Percentiles rank a stretch among this genome's conserved stretches.
phyloP scores from a whole-genome alignment of 352 stramenopile species.

The Phytopythium helicoides region DNA sequence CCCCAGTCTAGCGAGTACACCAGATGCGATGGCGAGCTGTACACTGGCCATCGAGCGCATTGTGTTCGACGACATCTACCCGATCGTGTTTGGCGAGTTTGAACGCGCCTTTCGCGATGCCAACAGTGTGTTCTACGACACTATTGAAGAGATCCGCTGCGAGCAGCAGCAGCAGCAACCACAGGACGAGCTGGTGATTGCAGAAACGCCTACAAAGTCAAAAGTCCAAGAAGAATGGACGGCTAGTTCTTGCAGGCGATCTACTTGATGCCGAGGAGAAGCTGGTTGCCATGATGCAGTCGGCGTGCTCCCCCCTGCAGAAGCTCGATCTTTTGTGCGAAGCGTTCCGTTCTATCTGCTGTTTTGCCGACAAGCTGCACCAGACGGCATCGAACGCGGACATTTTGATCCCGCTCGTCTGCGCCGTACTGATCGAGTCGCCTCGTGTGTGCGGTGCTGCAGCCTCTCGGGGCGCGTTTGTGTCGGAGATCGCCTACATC shows the following conservation, averaged over 20 bases:
- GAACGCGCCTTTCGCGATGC: constrained; percentile 39
- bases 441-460: constrained; percentile 14
- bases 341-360: constrained; percentile 61
- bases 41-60: constrained; percentile 59
- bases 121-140: constrained; percentile 42
- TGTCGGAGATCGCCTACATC: constrained; percentile 71
- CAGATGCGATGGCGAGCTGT: constrained; percentile 42
- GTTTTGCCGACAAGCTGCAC: constrained; percentile 62
- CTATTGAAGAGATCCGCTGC: constrained; percentile 43
- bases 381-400: constrained; percentile 62
- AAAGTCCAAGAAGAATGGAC: constrained; percentile 2
- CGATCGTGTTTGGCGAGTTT: constrained; percentile 54
- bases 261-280: constrained; percentile 39
- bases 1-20: constrained; percentile 51
- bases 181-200: not conserved
- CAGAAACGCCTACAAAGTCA: constrained; percentile 1
- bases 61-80: constrained; percentile 67
- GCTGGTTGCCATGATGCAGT: constrained; percentile 44
- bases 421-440: constrained; percentile 52
- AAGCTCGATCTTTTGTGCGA: constrained; percentile 66
- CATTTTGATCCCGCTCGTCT: constrained; percentile 71
- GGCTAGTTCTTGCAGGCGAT: constrained; percentile 25
- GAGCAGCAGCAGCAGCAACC: constrained; percentile 23
- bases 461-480: constrained; percentile 31
- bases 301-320: constrained; percentile 45